These are phyloP conservation scores for Dryas alaskensis DNA, from an alignment of 306 rosid species.

Conservation along the genomic window DNA sequence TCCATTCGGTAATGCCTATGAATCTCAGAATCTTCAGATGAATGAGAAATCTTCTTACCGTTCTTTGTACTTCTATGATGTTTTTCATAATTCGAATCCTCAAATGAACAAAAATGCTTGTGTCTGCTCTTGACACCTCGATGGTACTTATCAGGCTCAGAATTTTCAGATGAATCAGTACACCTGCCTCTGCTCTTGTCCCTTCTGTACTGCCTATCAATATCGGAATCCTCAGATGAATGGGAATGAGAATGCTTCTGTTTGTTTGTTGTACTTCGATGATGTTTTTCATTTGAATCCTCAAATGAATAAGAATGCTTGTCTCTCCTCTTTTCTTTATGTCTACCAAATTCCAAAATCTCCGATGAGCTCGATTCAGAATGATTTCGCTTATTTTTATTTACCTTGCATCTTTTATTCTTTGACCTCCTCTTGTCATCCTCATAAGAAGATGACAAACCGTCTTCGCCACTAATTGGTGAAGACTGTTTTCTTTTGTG, in stretches of 20 bases:
- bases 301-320: conserved; percentile 23
- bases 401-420: conserved; percentile 41
- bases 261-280: conserved; percentile 17
- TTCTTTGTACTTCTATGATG: conserved; percentile 24
- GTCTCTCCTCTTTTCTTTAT: conserved; percentile 35
- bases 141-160: conserved; percentile 26
- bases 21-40: conserved; percentile 17
- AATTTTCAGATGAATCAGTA: conserved; percentile 28
- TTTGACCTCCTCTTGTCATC: conserved; percentile 43
- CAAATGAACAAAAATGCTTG: conserved; percentile 30
- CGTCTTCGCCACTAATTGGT: conserved; percentile 29
- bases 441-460: conserved; percentile 33
- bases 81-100: conserved; percentile 25
- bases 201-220: conserved; percentile 23
- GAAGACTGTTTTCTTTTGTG: conserved; percentile 39
- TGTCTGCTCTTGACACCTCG: conserved; percentile 15
- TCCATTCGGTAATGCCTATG: conserved; percentile 25
- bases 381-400: conserved; percentile 42
- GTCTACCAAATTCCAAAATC: conserved; percentile 38
- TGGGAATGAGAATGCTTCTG: conserved; percentile 14
- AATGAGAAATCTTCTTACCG: conserved; percentile 14
- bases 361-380: conserved; percentile 53
- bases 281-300: conserved; percentile 31
- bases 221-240: conserved; percentile 19
- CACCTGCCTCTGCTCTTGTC: conserved; percentile 23